These are phyloP conservation scores for Candida morakotiae DNA, from an alignment of 805 yeast species.

Conservation along the genomic window DNA sequence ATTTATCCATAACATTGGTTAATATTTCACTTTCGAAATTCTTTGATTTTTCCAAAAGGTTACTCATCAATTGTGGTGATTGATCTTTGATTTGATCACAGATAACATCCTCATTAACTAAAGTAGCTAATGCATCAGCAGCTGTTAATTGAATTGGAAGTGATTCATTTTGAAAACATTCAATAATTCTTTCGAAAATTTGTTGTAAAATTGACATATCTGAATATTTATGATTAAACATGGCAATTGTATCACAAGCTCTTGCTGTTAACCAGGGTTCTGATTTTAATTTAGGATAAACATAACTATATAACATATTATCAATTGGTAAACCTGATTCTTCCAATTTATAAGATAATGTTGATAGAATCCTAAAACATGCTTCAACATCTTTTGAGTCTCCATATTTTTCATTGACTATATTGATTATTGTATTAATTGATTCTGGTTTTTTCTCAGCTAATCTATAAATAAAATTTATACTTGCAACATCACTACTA, in stretches of 20 bases:
- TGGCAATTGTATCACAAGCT: conserved; percentile 44
- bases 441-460: conserved; percentile 36
- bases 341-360: conserved; percentile 36
- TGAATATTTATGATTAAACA: conserved; percentile 31
- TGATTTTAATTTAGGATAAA: conserved; percentile 36
- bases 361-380: conserved; percentile 38
- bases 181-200: conserved; percentile 37
- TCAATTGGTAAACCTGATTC: conserved; percentile 35
- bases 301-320: conserved; percentile 32
- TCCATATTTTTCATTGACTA: conserved; percentile 33
- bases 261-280: conserved; percentile 43
- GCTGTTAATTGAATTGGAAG: conserved; percentile 50
- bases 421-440: conserved; percentile 22
- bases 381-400: conserved; percentile 38
- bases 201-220: conserved; percentile 34
- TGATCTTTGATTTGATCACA: conserved; percentile 40
- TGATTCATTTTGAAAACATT: conserved; percentile 39
- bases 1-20: conserved; percentile 42
- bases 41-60: conserved; percentile 41
- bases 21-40: conserved; percentile 40
- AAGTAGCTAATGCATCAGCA: conserved; percentile 48
- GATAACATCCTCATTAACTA: conserved; percentile 43
- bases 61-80: conserved; percentile 43
- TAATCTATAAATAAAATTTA: conserved; percentile 41
- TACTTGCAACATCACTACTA: conserved; percentile 48